These are phyloP conservation scores for Piper betle DNA, from an alignment of 164 flowering plant species.

Conservation along the genomic window DNA sequence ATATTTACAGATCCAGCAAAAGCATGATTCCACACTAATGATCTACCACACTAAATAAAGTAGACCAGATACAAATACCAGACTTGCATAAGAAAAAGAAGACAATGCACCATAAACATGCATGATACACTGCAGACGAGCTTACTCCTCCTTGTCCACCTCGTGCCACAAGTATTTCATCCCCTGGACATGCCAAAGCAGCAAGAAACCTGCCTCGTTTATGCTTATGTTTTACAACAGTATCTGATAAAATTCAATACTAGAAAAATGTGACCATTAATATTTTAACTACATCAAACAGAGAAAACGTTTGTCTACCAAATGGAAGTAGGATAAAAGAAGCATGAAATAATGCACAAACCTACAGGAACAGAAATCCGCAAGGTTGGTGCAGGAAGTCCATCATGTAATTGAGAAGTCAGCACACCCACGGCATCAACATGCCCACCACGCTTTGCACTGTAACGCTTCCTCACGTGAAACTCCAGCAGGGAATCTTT, in stretches of 20 bases:
- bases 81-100: background rate
- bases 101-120: background rate
- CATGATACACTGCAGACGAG: background rate
- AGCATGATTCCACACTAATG: background rate
- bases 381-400: constrained; percentile 63
- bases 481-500: constrained; percentile 69
- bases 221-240: constrained; percentile 71
- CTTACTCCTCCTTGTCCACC: constrained; percentile 99
- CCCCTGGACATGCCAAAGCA: constrained; percentile 76
- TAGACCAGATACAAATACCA: background rate
- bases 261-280: background rate
- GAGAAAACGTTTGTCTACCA: background rate
- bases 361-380: constrained; percentile 95
- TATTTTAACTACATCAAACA: no score
- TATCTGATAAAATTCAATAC: constrained; percentile 34
- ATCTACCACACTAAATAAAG: background rate
- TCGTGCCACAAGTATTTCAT: constrained; percentile 80
- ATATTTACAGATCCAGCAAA: background rate
- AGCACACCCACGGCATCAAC: constrained; percentile 85
- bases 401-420: constrained; percentile 52
- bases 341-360: constrained; percentile 18
- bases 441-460: constrained; percentile 93
- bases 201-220: constrained; percentile 81
- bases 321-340: background rate
- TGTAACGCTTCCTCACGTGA: constrained; percentile 48